These are phyloP conservation scores for Komagataella mondaviorum DNA, from an alignment of 805 yeast genomes.

Conservation along the genomic window DNA sequence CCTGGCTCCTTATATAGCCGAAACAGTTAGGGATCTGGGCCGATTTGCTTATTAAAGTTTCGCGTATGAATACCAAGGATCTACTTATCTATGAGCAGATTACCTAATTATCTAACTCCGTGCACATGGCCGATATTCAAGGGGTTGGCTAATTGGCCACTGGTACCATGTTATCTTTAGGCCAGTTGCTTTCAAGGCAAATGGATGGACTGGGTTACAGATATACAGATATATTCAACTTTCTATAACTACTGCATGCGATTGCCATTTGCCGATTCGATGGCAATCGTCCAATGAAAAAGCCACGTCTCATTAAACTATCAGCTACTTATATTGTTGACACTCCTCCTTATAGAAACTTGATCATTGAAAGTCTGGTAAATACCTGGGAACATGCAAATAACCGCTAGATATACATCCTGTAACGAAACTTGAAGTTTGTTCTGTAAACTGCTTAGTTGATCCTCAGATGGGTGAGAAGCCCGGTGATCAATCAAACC, in stretches of 20 bases:
- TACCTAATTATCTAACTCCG: not conserved
- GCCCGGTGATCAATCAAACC: not conserved
- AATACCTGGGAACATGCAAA: conserved; percentile 9
- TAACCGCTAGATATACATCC: conserved; percentile 7
- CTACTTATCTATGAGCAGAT: not conserved
- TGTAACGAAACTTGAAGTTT: conserved; percentile 4
- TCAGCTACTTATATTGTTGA: not conserved
- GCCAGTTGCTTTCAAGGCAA: not conserved
- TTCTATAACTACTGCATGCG: not conserved
- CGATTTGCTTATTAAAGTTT: not conserved
- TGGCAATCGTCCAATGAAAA: not conserved
- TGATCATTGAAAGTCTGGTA: conserved; percentile 7
- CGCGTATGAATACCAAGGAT: not conserved
- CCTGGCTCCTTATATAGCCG: conserved; percentile 3
- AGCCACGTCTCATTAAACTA: not conserved
- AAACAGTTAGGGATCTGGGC: not conserved
- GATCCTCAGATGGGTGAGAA: not conserved
- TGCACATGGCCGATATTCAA: no score
- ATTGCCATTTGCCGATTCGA: not conserved
- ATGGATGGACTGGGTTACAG: not conserved
- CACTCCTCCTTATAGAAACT: conserved; percentile 1
- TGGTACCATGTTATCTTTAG: no score
- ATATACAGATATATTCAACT: not conserved
- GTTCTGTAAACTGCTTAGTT: not conserved
- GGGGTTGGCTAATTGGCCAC: not conserved